Evolutionary conservation across 352 stramenopile genomes (phyloP), one percentile per base, ranked within the genome.

Genomic region (Globisporangium apiculatum): DNA sequence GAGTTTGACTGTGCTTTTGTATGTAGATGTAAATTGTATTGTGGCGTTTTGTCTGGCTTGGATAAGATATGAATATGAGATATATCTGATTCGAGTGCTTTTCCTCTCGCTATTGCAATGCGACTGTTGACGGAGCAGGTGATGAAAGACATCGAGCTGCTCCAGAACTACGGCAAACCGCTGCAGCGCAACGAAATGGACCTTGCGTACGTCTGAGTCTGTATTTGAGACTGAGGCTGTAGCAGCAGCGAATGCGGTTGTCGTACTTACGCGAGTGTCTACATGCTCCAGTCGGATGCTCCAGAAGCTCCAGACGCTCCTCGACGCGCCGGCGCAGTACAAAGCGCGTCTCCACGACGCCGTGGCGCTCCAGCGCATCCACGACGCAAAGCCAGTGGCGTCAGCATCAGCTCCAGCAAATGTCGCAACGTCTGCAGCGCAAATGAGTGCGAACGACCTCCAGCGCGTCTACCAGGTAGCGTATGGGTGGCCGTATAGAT

Each of bases 141-240:
- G 42, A 95, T 95, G 86, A 86, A 87, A 54, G 84, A 95, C 57
- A 89, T 95, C 18, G 86, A 95, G 65, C 73, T 95, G 36, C 65
- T 94, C 37, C 83, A 95, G 65, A 88, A 87, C 59, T 77, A 91
- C 36, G 80, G 83, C 62, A 95, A 95, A 63, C 86, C 86, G 11
- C 68, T 95, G 46, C 81, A 93, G 49, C 73, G 68, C 11, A 75
- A 89, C 41, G 86, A 95, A 65, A 76, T 91, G 60, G 71, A 89
- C 50, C 62, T 95, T 37, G 73, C 65, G 86, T 95, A 79, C 60
- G 83, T 49, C 12, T 41, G 31, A 11, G 5, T 57, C 11, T 41
- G 7, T 59, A 15, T 53, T 47, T 40, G 9, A 49, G 14, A n/a
- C 24, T 31, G 24, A 31, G 24, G 3, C 24, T 31, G 24, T 31